Evolutionary conservation across 139 green algal genomes (phyloP), one percentile per base, ranked within the genome.

Genomic region (Auxenochlorella protothecoides): DNA sequence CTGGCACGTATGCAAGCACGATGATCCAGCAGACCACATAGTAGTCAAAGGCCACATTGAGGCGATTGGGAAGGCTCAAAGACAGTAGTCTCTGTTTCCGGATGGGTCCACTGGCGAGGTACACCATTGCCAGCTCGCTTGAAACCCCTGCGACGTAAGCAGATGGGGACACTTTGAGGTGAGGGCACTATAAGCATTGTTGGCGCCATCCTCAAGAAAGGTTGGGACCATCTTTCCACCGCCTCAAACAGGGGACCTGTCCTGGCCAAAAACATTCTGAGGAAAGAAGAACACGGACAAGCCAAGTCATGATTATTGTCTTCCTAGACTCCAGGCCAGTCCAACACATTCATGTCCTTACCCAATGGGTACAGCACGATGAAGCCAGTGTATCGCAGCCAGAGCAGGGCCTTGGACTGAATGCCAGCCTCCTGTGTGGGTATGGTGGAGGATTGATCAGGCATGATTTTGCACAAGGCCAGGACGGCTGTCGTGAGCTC

Each of bases 331-430:
- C 59, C 59, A 12, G 12, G 13, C 59, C 59, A 12, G 12, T 64
- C 59, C 12, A 64, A 64, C 59, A 64, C 59, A 64, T 13, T 13
- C 59, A 64, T 2, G 13, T 12, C 59, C 59, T 13, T 2, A 64
- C 79, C 93, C 59, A 98, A 65, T 2, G 93, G 93, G 78, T 98
- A 98, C 59, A 98, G 83, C 44, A 91, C 70, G 13, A 98, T 86
- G 82, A 98, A 98, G 8, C 76, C 81, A 44, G 84, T 89, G 80
- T 97, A 98, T 16, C 93, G 83, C 68, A 96, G 83, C 92, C 92
- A 97, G 10, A 89, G 80, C 12, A 92, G 75, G 4, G 85, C 51
- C 74, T 91, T 93, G 3, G 87, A 86, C 56, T 82, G 70, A 10
- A 72, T 71, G 16, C 76, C 78, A 5, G 82, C 27, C 67, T 87